Evolutionary conservation across 768 basidiomycete genomes (phyloP).

Genomic region (Naematelia encephala): DNA sequence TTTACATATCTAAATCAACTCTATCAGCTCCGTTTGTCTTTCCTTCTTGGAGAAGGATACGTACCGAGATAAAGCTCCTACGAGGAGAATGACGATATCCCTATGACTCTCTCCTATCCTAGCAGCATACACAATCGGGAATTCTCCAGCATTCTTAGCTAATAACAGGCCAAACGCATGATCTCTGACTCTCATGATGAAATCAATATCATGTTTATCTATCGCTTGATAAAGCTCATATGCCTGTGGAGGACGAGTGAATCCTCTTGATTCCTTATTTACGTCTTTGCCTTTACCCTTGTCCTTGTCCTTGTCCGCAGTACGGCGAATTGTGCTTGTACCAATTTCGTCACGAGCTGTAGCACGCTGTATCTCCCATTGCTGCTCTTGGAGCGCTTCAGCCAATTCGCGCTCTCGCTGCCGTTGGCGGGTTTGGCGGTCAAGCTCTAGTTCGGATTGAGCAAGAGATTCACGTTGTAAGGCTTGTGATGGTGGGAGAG

Average conservation of each 20-base stretch:
- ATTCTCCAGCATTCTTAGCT: constrained; percentile 78
- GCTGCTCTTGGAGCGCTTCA: constrained; percentile 45
- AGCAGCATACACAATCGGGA: constrained; percentile 87
- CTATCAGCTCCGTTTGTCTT: neutral
- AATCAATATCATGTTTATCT: constrained; percentile 74
- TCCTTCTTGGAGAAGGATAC: neutral
- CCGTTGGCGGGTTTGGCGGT: constrained; percentile 31
- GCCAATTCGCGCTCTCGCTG: constrained; percentile 35
- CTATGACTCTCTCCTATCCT: constrained; percentile 50
- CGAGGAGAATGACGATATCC: constrained; percentile 78
- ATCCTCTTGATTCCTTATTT: constrained; percentile 17
- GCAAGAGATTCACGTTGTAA: constrained; percentile 28
- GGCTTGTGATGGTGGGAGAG: constrained; percentile 28
- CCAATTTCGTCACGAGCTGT: constrained; percentile 6
- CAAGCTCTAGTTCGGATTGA: constrained; percentile 40
- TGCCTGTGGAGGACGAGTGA: constrained; percentile 53
- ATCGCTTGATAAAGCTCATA: constrained; percentile 77
- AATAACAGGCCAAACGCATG: constrained; percentile 60
- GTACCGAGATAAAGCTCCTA: constrained; percentile 80
- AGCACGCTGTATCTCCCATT: constrained; percentile 30
- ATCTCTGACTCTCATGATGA: constrained; percentile 48
- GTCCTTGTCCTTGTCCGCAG: neutral
- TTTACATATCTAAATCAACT: constrained; percentile 69
- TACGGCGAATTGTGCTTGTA: constrained; percentile 7
- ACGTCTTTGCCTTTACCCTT: neutral